Base-by-base conservation (phyloP, 106 monocot genomes). In the Dendrobium chrysotoxum region DNA sequence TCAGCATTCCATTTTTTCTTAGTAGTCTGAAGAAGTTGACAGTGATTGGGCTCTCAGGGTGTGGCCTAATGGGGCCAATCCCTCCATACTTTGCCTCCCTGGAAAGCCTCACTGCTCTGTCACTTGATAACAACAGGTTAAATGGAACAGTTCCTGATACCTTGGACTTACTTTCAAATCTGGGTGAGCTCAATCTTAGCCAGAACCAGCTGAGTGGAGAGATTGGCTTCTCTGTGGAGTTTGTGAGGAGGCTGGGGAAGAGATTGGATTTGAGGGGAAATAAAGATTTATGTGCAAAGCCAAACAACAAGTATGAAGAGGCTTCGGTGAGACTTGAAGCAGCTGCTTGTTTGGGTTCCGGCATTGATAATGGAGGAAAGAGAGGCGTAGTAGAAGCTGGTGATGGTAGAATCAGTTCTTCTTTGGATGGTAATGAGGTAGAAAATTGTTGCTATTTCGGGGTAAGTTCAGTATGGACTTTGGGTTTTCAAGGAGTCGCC, bases 101-200 rank as follows among this genome's bases (percentile, higher is more conserved):
- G 57, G 28, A 15, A 1, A 83, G 78, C 61, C 85, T 92, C 47
- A 81, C 83, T 4, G 89, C 90, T 25, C 75, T 92, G 28, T 82
- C 86, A 2, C 40, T 92, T 66, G 92, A 90, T 78, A 78, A 85
- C 79, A 92, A 92, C 81, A 81, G 50, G 38, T 78, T 92, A 10
- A 88, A 84, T 41, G 92, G 92, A 79, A 68, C 89, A 20, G 83
- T 92, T 16, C 92, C 92, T 5, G 20, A 68, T 0, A 86, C 67
- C 30, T 73, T 92, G 5, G 84, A 81, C 4, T 57, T 73, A 23
- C 84, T 92, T 1, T 83, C 85, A 28, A 81, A 75, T 18, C 78
- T 92, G 39, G 86, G 90, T 35, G 84, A 84, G 79, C 86, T 90
- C 18, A 92, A 92, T 85, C 78, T 90, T 44, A 92, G 92, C 76